Evolutionary conservation across 441 rosid species (phyloP), one percentile per base, ranked within the genome.

Genomic region (Isatis lusitanica): DNA sequence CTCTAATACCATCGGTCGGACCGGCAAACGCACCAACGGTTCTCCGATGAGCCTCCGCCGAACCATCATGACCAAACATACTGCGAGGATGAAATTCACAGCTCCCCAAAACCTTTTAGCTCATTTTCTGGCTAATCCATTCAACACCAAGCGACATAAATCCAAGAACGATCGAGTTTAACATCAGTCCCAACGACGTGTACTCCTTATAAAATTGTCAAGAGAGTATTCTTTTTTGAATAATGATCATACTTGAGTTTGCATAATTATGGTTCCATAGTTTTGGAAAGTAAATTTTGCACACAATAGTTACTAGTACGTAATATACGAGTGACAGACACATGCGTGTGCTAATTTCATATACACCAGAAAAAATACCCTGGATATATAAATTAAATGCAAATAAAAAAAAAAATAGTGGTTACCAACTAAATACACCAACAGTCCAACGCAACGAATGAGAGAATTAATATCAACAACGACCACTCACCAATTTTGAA

Each of bases 151-250:
- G 83, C 0, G 97, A 85, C 35, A 73, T 42, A 11, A 77, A 43
- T 1, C 85, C 95, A 66, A 84, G 55, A 17, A 90, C 81, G 10
- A 89, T 78, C 0, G 98, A 71, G 81, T 93, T 87, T 1, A 90
- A 71, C 97, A 93, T 79, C 35, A 93, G 30, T 0, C 95, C 98
- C 42, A 87, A 67, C 9, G 97, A 85, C 84, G 1, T 84, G 86
- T 0, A 93, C 95, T 2, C 97, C 98, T 0, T 31, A 21, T 21
- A 21, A 21, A 21, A 21, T 21, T 21, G 24, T 21, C 24, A 21
- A 21, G 24, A 21, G 24, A 21, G 1, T 21, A 21, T 21, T 21
- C 1, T 21, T 21, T 21, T 21, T 21, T 21, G 24, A 21, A 21
- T 21, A 21, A 21, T 21, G 24, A 21, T 21, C 24, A 21, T 21